These are phyloP conservation scores for Syncephalastrum monosporum DNA, from an alignment of 371 early-diverging fungal genomes.

Conservation along the genomic window DNA sequence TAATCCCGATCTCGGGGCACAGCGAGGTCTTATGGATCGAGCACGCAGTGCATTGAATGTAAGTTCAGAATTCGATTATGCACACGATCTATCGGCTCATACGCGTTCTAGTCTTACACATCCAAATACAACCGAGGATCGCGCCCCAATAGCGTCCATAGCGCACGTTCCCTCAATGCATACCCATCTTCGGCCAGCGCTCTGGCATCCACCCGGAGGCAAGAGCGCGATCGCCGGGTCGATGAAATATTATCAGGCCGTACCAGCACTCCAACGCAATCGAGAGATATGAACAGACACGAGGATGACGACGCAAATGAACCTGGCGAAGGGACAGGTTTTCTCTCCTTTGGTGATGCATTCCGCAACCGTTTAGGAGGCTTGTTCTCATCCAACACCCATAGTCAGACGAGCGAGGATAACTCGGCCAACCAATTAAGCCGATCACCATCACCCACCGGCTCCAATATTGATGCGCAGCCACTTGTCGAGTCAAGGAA, in stretches of 20 bases:
- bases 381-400: constrained; percentile 20
- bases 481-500: constrained; percentile 8
- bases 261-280: constrained; percentile 10
- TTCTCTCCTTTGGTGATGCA: constrained; percentile 26
- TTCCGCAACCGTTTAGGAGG: constrained; percentile 28
- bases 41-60: constrained; percentile 16
- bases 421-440: constrained; percentile 2
- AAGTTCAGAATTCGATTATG: not conserved
- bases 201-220: constrained; percentile 17
- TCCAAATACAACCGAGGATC: constrained; percentile 30
- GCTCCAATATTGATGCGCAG: not conserved
- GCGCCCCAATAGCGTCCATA: constrained; percentile 9
- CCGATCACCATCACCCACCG: not conserved
- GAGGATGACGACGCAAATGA: not conserved
- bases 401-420: not conserved
- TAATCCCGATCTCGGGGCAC: constrained; percentile 21
- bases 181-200: constrained; percentile 1
- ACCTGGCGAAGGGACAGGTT: constrained; percentile 12
- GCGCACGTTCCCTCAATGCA: constrained; percentile 6
- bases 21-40: constrained; percentile 23
- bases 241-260: constrained; percentile 40
- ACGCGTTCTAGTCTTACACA: constrained; percentile 20
- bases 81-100: not conserved
- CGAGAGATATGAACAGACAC: constrained; percentile 4
- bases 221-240: constrained; percentile 35